Base-by-base conservation (phyloP, 202 grass and related monocot genomes). In the Brachypodium distachyon region DNA sequence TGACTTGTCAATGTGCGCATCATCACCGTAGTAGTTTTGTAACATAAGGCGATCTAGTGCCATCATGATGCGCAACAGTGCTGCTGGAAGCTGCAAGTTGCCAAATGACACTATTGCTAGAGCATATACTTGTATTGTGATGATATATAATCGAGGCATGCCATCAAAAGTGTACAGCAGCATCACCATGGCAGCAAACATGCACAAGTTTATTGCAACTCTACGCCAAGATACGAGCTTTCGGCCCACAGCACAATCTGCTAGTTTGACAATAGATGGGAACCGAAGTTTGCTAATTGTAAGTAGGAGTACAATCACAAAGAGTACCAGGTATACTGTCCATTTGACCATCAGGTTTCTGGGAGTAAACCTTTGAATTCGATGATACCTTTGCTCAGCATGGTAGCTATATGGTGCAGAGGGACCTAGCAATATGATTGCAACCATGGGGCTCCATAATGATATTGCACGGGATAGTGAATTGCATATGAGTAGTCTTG, bases 61-160 rank as follows among this genome's bases (percentile, higher is more conserved):
- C 13, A 73, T 0, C 1, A 2, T 1, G 16, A 56, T 14, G 14
- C 70, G 50, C 8, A 73, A 6, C 0, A 6, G 6, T 56, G 70
- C 49, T 27, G 50, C 33, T 73, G 70, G 70, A 41, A 73, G 17
- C 34, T 73, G 70, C 1, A 73, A 9, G 37, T 55, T 38, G 36
- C 70, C 51, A 12, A 67, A 44, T 5, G 48, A 72, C 0, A 1
- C 12, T 7, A 27, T 41, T 7, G 0, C 0, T 4, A 73, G n/a
- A 40, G 11, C 14, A 17, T 9, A 1, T 55, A 56, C 14, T 1
- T 40, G 8, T 0, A 2, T 0, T 5, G 0, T 0, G 0, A 66
- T 7, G 0, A 21, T 19, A 0, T 0, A 0, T 13, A 2, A 0
- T 17, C 0, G 0, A 9, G 0, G 0, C 0, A 0, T 3, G 6